Percentiles rank a stretch among this genome's conserved stretches.
Conservation (phyloP, 257 asterid genomes). For the Gentiana dahurica region DNA sequence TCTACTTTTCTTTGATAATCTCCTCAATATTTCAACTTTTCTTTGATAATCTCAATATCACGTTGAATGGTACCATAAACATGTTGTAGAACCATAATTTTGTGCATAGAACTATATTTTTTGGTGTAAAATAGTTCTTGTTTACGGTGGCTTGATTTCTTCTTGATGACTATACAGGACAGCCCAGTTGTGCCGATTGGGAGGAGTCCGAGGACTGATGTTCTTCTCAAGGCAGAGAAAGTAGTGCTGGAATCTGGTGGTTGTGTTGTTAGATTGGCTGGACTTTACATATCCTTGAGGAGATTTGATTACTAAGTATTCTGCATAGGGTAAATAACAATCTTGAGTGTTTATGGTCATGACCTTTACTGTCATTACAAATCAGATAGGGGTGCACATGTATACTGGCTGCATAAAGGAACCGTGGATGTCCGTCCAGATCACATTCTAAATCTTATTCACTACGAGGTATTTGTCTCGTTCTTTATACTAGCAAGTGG, state of each 20-base stretch:
- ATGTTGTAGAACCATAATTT: neutral
- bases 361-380: conserved; percentile 61
- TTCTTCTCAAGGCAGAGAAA: conserved; percentile 72
- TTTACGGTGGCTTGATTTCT: conserved; percentile 6
- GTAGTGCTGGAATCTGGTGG: conserved; percentile 78
- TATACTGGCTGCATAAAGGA: conserved; percentile 81
- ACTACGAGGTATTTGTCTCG: conserved; percentile 60
- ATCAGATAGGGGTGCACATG: conserved; percentile 86
- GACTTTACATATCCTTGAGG: conserved; percentile 89
- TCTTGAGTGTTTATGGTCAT: neutral
- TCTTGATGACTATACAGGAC: conserved; percentile 35
- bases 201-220: conserved; percentile 81
- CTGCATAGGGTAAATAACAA: neutral
- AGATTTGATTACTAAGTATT: neutral
- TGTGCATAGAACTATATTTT: too few species aligned
- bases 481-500: neutral
- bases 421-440: conserved; percentile 63
- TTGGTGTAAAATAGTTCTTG: too few species aligned
- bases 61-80: neutral
- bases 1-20: too few species aligned
- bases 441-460: conserved; percentile 87
- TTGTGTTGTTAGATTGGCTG: conserved; percentile 87
- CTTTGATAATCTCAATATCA: neutral
- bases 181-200: conserved; percentile 82
- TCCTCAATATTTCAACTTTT: too few species aligned